These are phyloP conservation scores for Wallacemonas collosoma DNA, from an alignment of 208 protist genomes.

Conservation along the genomic window DNA sequence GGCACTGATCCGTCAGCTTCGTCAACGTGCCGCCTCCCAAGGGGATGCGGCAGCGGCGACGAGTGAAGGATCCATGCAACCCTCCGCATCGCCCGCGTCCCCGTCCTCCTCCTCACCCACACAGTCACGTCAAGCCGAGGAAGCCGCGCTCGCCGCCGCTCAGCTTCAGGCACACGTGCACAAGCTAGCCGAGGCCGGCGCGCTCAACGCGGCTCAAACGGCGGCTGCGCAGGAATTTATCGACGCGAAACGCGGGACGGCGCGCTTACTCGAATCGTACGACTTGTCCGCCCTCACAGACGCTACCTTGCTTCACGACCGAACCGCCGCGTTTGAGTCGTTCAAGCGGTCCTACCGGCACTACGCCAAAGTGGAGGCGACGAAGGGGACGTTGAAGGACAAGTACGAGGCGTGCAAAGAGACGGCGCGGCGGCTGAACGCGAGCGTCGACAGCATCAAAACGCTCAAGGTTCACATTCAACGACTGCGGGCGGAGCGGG, in stretches of 20 bases:
- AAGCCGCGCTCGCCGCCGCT: too few species aligned
- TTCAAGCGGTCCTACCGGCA: constrained; percentile 86
- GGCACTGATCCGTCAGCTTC: not conserved
- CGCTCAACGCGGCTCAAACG: constrained; percentile 28
- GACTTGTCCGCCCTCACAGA: constrained; percentile 74
- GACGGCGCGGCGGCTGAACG: constrained; percentile 68
- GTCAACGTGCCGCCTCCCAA: not conserved
- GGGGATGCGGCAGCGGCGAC: not conserved
- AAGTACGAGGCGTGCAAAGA: constrained; percentile 74
- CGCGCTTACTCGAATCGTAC: constrained; percentile 32
- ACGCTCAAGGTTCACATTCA: constrained; percentile 70
- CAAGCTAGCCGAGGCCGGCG: constrained; percentile 22
- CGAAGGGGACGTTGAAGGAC: constrained; percentile 66
- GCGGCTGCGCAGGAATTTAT: constrained; percentile 54
- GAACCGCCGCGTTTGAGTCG: constrained; percentile 78
- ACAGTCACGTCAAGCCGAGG: too few species aligned
- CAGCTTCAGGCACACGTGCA: constrained; percentile 19
- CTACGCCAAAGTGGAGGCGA: constrained; percentile 70
- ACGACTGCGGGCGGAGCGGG: constrained; percentile 80
- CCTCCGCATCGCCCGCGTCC: not conserved
- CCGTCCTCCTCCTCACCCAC: too few species aligned
- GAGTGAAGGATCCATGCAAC: not conserved
- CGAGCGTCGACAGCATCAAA: constrained; percentile 72
- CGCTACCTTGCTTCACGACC: constrained; percentile 72
- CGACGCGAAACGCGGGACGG: constrained; percentile 34